A percentile compares a stretch with the other conserved stretches of the same genome.
These are phyloP conservation scores for Pestalotiopsis sp. DNA, from an alignment of 2,329 filamentous ascomycete species.

Conservation along the genomic window DNA sequence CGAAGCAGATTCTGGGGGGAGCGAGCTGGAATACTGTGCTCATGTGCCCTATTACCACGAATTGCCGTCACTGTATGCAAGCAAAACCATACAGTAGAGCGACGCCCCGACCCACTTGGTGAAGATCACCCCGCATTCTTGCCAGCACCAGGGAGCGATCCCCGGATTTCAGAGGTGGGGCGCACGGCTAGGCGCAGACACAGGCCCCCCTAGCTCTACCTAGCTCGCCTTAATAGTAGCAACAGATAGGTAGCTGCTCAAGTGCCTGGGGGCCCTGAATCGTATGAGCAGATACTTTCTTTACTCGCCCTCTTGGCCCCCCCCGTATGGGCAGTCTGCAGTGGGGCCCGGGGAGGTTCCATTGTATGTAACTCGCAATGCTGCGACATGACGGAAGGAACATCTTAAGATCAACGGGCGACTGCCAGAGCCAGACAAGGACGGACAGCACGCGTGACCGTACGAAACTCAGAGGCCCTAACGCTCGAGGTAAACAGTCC, in stretches of 20 bases:
- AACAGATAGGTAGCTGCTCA: neutral
- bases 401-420: slow-evolving; percentile 13
- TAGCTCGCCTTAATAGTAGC: neutral
- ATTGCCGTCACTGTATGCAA: neutral
- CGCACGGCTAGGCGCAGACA: neutral
- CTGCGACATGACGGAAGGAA: slow-evolving; percentile 13
- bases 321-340: neutral
- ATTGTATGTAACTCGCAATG: slow-evolving; percentile 8
- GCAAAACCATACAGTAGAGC: neutral
- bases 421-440: neutral
- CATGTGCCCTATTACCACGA: neutral
- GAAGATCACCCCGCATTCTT: slow-evolving; percentile 12
- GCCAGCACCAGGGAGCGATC: neutral
- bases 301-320: neutral
- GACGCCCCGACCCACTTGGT: neutral
- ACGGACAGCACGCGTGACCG: slow-evolving; percentile 10
- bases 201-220: neutral
- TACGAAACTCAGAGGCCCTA: neutral
- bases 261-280: slow-evolving; percentile 8
- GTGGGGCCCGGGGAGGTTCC: neutral
- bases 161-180: slow-evolving; percentile 11
- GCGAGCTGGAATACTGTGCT: neutral
- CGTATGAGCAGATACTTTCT: neutral
- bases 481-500: slow-evolving; percentile 1
- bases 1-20: neutral